Evolutionary conservation across 352 stramenopile genomes (phyloP).

Genomic region (Globisporangium paroecandrum): DNA sequence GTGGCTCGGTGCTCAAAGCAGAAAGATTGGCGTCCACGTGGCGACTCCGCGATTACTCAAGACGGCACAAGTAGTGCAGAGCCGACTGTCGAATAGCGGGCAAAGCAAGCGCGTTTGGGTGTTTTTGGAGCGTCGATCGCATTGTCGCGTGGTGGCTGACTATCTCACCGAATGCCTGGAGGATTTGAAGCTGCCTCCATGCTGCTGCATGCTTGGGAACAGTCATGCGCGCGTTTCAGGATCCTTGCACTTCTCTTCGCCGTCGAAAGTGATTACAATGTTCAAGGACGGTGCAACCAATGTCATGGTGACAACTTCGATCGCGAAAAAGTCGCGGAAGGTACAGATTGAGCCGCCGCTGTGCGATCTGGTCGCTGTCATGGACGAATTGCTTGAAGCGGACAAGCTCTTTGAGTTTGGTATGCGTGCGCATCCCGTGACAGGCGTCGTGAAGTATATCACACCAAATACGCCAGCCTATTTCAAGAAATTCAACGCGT

Average conservation of each 20-base stretch:
- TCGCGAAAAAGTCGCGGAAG: constrained; percentile 53
- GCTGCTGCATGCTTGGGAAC: constrained; percentile 74
- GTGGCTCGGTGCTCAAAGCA: constrained; percentile 36
- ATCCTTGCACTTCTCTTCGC: constrained; percentile 59
- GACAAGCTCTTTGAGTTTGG: constrained; percentile 73
- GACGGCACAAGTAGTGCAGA: constrained; percentile 43
- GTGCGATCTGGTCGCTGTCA: constrained; percentile 71
- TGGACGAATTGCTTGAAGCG: constrained; percentile 73
- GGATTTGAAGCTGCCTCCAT: constrained; percentile 43
- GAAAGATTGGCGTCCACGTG: constrained; percentile 29
- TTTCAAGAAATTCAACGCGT: constrained; percentile 55
- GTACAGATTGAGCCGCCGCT: constrained; percentile 33
- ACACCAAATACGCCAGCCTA: constrained; percentile 33
- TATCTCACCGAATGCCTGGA: constrained; percentile 57
- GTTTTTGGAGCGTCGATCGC: constrained; percentile 65
- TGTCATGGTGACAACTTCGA: constrained; percentile 77
- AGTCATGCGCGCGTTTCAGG: constrained; percentile 63
- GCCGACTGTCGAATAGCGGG: constrained; percentile 35
- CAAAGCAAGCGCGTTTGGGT: constrained; percentile 46
- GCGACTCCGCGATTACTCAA: constrained; percentile 60
- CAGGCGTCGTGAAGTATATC: constrained; percentile 72
- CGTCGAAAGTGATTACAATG: constrained; percentile 62
- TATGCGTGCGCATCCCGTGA: constrained; percentile 33
- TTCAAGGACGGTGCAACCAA: constrained; percentile 51
- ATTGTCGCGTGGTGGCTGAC: constrained; percentile 72